Conservation (phyloP, 768 basidiomycete species). For the Solioccasus polychromus region DNA sequence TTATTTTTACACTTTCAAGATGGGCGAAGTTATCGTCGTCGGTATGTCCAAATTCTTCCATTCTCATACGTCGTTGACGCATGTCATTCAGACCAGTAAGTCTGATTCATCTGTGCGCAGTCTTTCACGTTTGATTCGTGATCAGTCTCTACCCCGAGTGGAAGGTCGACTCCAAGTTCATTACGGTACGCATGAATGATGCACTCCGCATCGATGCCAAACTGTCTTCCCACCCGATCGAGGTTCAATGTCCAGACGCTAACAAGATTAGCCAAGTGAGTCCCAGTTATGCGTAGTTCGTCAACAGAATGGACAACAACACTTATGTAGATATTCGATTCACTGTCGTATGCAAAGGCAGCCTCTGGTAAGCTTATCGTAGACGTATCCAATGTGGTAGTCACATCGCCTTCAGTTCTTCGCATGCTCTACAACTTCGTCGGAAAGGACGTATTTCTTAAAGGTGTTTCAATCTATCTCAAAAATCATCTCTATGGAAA, state of each 20-base stretch:
- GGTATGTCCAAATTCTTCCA: conserved; percentile 40
- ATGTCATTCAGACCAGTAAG: conserved; percentile 51
- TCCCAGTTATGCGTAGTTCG: not conserved
- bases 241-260: conserved; percentile 86
- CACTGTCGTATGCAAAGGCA: conserved; percentile 82
- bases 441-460: conserved; percentile 84
- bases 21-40: conserved; percentile 86
- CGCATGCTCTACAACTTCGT: conserved; percentile 90
- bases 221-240: conserved; percentile 87
- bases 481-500: conserved; percentile 85
- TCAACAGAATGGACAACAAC: not conserved
- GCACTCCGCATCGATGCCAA: conserved; percentile 84
- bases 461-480: conserved; percentile 88
- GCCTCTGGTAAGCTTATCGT: conserved; percentile 55
- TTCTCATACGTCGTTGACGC: conserved; percentile 9
- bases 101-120: not conserved
- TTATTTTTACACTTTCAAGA: conserved; percentile 36
- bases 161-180: conserved; percentile 80
- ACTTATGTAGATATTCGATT: conserved; percentile 87
- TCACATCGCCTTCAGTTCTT: conserved; percentile 51
- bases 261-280: conserved; percentile 75
- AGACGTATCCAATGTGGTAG: not conserved
- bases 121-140: conserved; percentile 3
- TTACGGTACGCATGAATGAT: conserved; percentile 69
- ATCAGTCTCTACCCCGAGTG: conserved; percentile 77